Evolutionary conservation across 768 basidiomycete genomes (phyloP).

Genomic region (Leccinellum albellum): DNA sequence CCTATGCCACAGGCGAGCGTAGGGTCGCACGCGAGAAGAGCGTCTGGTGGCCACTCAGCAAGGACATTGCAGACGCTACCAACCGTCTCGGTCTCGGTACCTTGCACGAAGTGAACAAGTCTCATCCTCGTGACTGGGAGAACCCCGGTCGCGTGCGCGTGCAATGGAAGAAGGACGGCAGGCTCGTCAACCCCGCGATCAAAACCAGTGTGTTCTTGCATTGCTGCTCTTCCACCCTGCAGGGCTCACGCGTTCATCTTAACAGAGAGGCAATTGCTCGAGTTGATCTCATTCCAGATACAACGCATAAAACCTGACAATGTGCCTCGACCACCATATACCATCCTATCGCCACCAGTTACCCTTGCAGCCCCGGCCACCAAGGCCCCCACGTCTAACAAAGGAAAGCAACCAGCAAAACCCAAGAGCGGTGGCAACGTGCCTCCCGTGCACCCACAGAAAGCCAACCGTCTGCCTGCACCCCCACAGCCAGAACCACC

Average conservation of each 20-base stretch:
- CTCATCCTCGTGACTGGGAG: constrained; percentile 96
- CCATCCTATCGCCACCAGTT: constrained; percentile 29
- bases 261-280: constrained; percentile 75
- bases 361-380: constrained; percentile 29
- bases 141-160: constrained; percentile 95
- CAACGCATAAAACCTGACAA: constrained; percentile 70
- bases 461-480: constrained; percentile 49
- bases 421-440: constrained; percentile 39
- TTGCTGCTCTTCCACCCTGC: background rate
- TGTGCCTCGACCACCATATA: constrained; percentile 63
- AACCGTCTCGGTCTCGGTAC: constrained; percentile 71
- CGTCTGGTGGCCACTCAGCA: constrained; percentile 93
- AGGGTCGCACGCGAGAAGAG: constrained; percentile 75
- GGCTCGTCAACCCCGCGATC: constrained; percentile 60
- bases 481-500: constrained; percentile 77
- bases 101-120: constrained; percentile 85
- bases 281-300: constrained; percentile 69
- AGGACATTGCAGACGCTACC: constrained; percentile 86
- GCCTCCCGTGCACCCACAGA: constrained; percentile 24
- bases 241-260: background rate
- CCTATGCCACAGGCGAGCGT: constrained; percentile 79
- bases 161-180: constrained; percentile 82
- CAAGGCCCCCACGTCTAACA: constrained; percentile 30
- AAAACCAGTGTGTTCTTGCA: constrained; percentile 62
- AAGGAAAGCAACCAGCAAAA: constrained; percentile 53